Base-by-base conservation (phyloP, 1,284 basidiomycete genomes). In the Leccinum laetum region DNA sequence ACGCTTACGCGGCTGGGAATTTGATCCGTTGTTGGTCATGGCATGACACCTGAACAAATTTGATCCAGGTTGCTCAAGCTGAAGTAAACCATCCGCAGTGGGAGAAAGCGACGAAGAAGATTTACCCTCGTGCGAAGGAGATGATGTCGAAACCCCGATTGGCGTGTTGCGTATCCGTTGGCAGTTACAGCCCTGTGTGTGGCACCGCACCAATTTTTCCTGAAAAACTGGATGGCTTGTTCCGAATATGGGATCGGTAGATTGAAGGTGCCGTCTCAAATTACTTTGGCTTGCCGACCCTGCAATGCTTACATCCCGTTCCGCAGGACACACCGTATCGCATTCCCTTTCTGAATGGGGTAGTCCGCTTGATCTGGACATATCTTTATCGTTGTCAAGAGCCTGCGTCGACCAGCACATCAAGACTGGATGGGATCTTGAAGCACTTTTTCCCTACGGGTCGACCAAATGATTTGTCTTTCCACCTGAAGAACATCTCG, bases 1-100 rank as follows among this genome's bases (percentile, higher is more conserved):
- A 91, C 91, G 0, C 81, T 99, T 49, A 85, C 89, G 3, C 83
- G 89, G 57, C 77, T 98, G 66, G 37, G 79, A 57, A 53, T 11
- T 53, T 61, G 24, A 29, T 59, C 14, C 44, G 2, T 57, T 57
- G 26, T 29, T 61, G 11, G 37, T 35, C 32, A 35, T 35, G 32
- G 32, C 32, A 35, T 26, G 29, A 64, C 26, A 57, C 26, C 21
- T 65, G 44, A 66, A 35, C 64, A 58, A 64, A 16, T 18, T 52
- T 26, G 68, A 41, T 64, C 14, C 70, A 95, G 89, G 95, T 93
- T 29, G 96, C 95, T 0, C 95, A 97, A 75, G 96, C 95, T 1
- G 96, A 99, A 80, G 94, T 97, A 59, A 98, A 98, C 72, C 93
- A 98, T 75, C 96, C 96, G 0, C 85, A 92, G 64, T 99, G 96